Evolutionary conservation across 2,329 filamentous ascomycete genomes (phyloP), one percentile per base, ranked within the genome.

Genomic region (Sarocladium brachiariae): DNA sequence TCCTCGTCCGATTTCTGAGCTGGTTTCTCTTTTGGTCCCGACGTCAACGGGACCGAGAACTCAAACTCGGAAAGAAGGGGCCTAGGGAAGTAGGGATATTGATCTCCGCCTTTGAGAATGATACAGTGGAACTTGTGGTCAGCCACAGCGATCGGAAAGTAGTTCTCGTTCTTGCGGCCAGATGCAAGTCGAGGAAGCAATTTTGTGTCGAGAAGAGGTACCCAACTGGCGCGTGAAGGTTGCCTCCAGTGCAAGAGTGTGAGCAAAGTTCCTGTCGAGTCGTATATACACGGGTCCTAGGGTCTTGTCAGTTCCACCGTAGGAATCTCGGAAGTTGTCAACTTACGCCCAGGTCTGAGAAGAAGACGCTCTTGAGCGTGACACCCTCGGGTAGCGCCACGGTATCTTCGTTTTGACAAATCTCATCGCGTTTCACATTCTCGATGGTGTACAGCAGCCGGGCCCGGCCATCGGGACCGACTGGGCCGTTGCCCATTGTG

Each of bases 51-150:
- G 16, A 99, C 80, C 38, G 85, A 82, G 65, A 99, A 95, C 46
- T 90, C 88, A 63, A 99, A 99, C 65, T 99, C 93, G 37, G 86
- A 91, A 31, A 99, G 83, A 33, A 96, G 73, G 2, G 89, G 91
- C 9, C 87, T 84, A 10, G 89, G 93, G 70, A 92, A 97, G 71
- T 93, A 96, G 1, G 92, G 91, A 62, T 96, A 89, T 62, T 86
- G 81, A 63, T 99, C 93, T 31, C 87, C 87, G 55, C 93, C 93
- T 70, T 99, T 99, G 63, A 99, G 83, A 60, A 99, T 97, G 69
- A 99, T 96, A 71, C 95, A 99, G 75, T 97, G 92, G 68, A 99
- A 99, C 62, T 87, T 92, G 61, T 87, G 79, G 59, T 91, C 83
- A 2, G 92, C 89, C 1, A 97, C 91, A 1, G 93, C 93, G 27